These are phyloP conservation scores for Hemileia vastatrix DNA, from an alignment of 1,284 basidiomycete genomes.

Conservation along the genomic window DNA sequence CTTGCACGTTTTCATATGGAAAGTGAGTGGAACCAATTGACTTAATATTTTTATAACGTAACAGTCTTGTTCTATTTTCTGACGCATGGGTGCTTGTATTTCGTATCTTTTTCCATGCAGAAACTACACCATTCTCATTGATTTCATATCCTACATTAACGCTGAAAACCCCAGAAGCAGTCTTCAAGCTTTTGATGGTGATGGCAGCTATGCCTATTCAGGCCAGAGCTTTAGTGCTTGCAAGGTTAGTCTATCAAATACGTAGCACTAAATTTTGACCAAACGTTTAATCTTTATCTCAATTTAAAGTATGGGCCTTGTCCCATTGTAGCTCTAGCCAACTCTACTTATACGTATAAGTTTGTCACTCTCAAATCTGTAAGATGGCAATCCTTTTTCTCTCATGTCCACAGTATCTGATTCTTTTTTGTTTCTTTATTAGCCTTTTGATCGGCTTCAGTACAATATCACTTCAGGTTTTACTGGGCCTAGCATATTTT, in stretches of 20 bases:
- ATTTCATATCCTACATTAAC: constrained; percentile 2
- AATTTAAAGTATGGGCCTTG: constrained; percentile 8
- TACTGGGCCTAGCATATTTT: constrained; percentile 16
- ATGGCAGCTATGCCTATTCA: constrained; percentile 16
- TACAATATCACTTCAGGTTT: constrained; percentile 16
- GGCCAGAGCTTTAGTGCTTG: constrained; percentile 20
- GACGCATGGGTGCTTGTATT: neutral
- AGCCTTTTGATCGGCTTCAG: constrained; percentile 16
- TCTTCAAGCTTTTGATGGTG: constrained; percentile 6
- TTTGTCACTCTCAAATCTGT: constrained; percentile 15
- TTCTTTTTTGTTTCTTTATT: neutral
- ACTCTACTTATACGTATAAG: constrained; percentile 13
- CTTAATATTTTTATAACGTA: neutral
- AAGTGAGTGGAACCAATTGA: neutral
- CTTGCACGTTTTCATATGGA: constrained; percentile 13
- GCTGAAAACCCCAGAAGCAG: constrained; percentile 5
- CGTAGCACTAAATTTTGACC: neutral
- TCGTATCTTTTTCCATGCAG: neutral
- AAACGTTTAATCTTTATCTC: neutral
- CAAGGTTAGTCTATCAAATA: neutral
- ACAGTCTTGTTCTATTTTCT: neutral
- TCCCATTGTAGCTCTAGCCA: constrained; percentile 5
- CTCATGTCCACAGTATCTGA: neutral
- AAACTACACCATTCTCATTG: constrained; percentile 18
- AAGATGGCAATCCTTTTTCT: neutral